phyloP scores from a whole-genome alignment of 2,329 filamentous ascomycete genomes.

The Podosphaera aphanis region DNA sequence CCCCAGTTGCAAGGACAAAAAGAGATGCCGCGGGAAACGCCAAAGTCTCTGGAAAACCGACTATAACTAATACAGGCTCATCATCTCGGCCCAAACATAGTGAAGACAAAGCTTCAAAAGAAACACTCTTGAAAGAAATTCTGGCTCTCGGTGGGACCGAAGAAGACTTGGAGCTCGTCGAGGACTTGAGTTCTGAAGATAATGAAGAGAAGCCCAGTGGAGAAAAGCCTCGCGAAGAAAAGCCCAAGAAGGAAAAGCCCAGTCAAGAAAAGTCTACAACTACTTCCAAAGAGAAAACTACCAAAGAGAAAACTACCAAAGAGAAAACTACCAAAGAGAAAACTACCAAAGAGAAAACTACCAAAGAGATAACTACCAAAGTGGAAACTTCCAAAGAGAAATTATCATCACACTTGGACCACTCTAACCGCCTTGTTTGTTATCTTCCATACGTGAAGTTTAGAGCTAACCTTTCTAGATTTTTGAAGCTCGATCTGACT shows the following conservation, averaged over 20 bases:
- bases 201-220: constrained; percentile 8
- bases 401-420: constrained; percentile 2
- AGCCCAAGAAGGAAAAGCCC: constrained; percentile 26
- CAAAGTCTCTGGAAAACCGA: constrained; percentile 5
- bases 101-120: constrained; percentile 8
- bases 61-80: constrained; percentile 7
- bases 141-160: constrained; percentile 40
- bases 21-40: constrained; percentile 15
- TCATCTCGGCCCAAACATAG: neutral
- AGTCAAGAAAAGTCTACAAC: neutral
- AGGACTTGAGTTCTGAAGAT: constrained; percentile 27
- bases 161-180: constrained; percentile 37
- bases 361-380: no score
- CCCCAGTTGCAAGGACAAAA: constrained; percentile 17
- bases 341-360: no score
- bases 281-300: neutral
- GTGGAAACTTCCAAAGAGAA: no score
- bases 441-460: constrained; percentile 2
- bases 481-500: constrained; percentile 40
- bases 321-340: neutral
- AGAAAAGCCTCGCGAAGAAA: constrained; percentile 21
- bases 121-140: constrained; percentile 35
- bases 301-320: neutral
- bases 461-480: constrained; percentile 18
- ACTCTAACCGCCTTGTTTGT: constrained; percentile 16